Base-by-base conservation (phyloP, 2,329 filamentous ascomycete species). In the Raffaelea arxii region DNA sequence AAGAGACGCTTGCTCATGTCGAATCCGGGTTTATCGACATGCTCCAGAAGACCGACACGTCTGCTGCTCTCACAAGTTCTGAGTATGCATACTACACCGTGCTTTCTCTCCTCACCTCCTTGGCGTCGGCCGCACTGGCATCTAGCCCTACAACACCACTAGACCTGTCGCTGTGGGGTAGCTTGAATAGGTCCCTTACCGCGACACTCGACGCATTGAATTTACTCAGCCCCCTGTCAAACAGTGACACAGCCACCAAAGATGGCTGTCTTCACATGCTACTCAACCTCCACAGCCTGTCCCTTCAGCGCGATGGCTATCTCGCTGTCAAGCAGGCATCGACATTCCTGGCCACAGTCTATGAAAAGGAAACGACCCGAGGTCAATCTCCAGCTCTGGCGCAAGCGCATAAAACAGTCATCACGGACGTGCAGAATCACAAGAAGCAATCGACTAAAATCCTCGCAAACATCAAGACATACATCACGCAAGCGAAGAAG, bases 11-110 rank as follows among this genome's bases (percentile, higher is more conserved):
- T 14, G 53, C 57, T 2, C 62, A 62, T n/a, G 55, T 75, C 2
- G 61, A 64, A 49, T 66, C 68, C 48, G 67, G 69, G 0, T 57
- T 74, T 4, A 56, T 59, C 7, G 63, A 61, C 42, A 65, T 70
- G 42, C 57, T 73, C 4, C 55, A 62, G 25, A 41, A 44, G 1
- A 43, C 56, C 0, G 46, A 46, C 6, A 58, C 54, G 7, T 42
- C 53, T 0, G 6, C 49, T 43, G 49, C 60, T 4, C 63, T 71
- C 24, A 75, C 72, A 0, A 37, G 57, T 1, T 55, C 66, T 2
- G 73, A 77, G 44, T 54, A 62, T 19, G 56, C 61, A 0, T 72
- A 71, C 56, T 74, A 66, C 56, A 67, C 67, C 3, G 49, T 65
- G 1, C 48, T 74, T 22, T 64, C 65, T 22, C 51, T 71, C 6